Evolutionary conservation across 106 monocot genomes (phyloP).

Genomic region (Triglochin maritima): DNA sequence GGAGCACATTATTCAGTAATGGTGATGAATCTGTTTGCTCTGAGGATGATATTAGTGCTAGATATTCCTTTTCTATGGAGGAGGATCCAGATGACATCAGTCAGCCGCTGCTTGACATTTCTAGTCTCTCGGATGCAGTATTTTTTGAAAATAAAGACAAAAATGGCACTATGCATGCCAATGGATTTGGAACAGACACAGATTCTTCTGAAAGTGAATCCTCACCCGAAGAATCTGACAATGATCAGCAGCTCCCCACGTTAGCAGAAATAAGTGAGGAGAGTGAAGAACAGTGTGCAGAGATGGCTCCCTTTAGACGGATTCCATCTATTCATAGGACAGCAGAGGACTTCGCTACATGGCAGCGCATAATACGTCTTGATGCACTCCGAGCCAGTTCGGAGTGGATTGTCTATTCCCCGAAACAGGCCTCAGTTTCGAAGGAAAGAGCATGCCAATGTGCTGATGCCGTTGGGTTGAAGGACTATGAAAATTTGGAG

Average conservation of each 20-base stretch:
- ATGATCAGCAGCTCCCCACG: constrained; percentile 4
- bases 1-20: constrained; percentile 17
- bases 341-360: constrained; percentile 61
- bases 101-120: constrained; percentile 1
- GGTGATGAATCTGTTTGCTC: constrained; percentile 25
- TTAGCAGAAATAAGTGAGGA: constrained; percentile 11
- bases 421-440: constrained; percentile 40
- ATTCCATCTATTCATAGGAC: constrained; percentile 25
- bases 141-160: constrained; percentile 6
- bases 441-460: constrained; percentile 30
- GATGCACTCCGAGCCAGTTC: constrained; percentile 68
- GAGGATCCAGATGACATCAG: constrained; percentile 6
- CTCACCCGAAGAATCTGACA: constrained; percentile 35
- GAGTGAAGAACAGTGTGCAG: constrained; percentile 17
- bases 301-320: constrained; percentile 21
- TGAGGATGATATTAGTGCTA: constrained; percentile 21
- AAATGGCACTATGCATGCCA: constrained; percentile 2
- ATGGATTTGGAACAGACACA: constrained; percentile 15
- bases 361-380: constrained; percentile 79
- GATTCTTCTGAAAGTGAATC: constrained; percentile 60
- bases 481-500: constrained; percentile 77
- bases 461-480: constrained; percentile 51
- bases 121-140: constrained; percentile 6
- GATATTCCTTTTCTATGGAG: constrained; percentile 16
- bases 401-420: constrained; percentile 57